Percentiles rank a stretch among this genome's conserved stretches.
Evolutionary conservation across 441 rosid species (phyloP).

Genomic region (Dalechampia spathulata): DNA sequence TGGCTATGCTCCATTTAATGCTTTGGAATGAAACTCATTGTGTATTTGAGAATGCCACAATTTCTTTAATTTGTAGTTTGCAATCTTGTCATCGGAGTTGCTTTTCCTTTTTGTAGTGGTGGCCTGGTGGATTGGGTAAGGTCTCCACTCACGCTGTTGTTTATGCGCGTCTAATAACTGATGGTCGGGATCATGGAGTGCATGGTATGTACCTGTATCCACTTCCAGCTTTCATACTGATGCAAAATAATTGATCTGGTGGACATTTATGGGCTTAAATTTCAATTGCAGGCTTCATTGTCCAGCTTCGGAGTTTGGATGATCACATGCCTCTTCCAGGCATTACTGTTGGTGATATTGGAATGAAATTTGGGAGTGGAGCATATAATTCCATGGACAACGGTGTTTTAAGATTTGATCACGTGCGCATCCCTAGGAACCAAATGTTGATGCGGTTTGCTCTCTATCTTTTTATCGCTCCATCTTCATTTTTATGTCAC

Average conservation of each 20-base stretch:
- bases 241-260: neutral
- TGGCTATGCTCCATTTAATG: neutral
- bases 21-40: neutral
- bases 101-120: conserved; percentile 55
- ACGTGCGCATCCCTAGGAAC: conserved; percentile 82
- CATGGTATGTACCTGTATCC: conserved; percentile 47
- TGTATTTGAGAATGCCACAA: neutral
- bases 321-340: conserved; percentile 97
- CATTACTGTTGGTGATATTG: conserved; percentile 84
- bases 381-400: conserved; percentile 93
- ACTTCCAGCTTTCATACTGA: neutral
- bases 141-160: conserved; percentile 81
- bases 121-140: conserved; percentile 99
- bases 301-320: conserved; percentile 87
- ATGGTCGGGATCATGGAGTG: conserved; percentile 70
- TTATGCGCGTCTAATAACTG: conserved; percentile 78
- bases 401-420: conserved; percentile 81
- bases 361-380: conserved; percentile 85
- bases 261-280: conserved; percentile 14
- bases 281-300: conserved; percentile 65
- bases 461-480: conserved; percentile 2
- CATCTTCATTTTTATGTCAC: neutral
- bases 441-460: conserved; percentile 91
- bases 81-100: neutral
- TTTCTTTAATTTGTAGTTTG: neutral